Evolutionary conservation across 495 filamentous ascomycete genomes (phyloP), one percentile per base, ranked within the genome.

Genomic region (Hypoxylon intermedium): DNA sequence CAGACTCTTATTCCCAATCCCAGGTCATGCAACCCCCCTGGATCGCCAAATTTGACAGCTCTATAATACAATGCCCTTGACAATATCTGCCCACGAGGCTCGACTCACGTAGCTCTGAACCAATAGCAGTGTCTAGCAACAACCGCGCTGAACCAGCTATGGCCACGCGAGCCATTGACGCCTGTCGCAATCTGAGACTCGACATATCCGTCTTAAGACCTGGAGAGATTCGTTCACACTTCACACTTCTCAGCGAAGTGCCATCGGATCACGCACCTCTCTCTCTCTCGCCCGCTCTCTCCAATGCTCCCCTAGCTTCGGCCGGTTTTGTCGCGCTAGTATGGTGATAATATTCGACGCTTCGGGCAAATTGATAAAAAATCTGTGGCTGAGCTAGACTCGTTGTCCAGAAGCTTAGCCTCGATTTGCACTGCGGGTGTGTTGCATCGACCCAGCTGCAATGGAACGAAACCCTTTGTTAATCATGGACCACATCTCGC

Each of bases 21-120:
- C 63, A 67, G 23, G 58, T 62, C 52, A 67, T 67, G 63, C 63
- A 67, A 52, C 62, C 51, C 37, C 45, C 55, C 51, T 43, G 45
- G 34, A 58, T 63, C 63, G 38, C 53, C 58, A 9, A 65, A 62
- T 57, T 66, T 54, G 57, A 55, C 51, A 71, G 57, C 59, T 63
- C 59, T 67, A 67, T 68, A 69, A 64, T 69, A 65, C 68, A 64
- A 47, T 41, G 50, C 49, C 66, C 68, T 67, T 67, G 66, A 55
- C 55, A 60, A 69, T 64, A 69, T 59, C 48, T 61, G 68, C 67
- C 63, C 65, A 62, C 63, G 59, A 52, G 58, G 63, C 58, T 67
- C 63, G 58, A 62, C 46, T 58, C 43, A 60, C 48, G 58, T 36
- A 49, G 23, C 42, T 9, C 34, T 20, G 43, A 53, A 31, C 64